A percentile compares a stretch with the other conserved stretches of the same genome.
Evolutionary conservation across 148 eudicot species (phyloP).

Genomic region (Vaccinium myrtillus): DNA sequence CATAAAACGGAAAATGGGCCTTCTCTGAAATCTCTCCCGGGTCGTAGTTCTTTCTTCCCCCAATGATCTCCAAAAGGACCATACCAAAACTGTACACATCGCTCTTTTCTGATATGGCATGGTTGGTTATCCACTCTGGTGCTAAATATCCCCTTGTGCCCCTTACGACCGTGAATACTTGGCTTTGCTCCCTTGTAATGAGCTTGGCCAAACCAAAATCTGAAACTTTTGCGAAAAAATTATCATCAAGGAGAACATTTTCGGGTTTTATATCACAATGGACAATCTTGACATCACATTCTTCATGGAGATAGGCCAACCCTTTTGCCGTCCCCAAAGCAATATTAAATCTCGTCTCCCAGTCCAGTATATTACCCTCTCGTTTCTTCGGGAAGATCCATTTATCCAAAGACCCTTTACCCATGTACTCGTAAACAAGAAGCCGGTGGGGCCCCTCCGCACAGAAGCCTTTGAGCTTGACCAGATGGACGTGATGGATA

Average conservation of each 20-base stretch:
- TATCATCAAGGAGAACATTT: slow-evolving; percentile 27
- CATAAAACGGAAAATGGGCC: slow-evolving; percentile 34
- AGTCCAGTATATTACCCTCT: slow-evolving; percentile 13
- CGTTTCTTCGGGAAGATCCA: slow-evolving; percentile 26
- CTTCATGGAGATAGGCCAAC: slow-evolving; percentile 33
- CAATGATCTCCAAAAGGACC: slow-evolving; percentile 34
- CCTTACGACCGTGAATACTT: slow-evolving; percentile 21
- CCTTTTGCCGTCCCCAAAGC: slow-evolving; percentile 35
- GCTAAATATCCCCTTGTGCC: slow-evolving; percentile 37
- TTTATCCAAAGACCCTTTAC: slow-evolving; percentile 29
- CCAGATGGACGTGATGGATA: slow-evolving; percentile 34
- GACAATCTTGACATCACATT: slow-evolving; percentile 34
- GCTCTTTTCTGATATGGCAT: slow-evolving; percentile 32
- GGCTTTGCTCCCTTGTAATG: slow-evolving; percentile 31
- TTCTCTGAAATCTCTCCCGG: slow-evolving; percentile 28
- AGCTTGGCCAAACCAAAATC: slow-evolving; percentile 34
- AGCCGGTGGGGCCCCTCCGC: slow-evolving; percentile 30
- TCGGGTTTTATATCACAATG: slow-evolving; percentile 31
- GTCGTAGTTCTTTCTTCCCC: slow-evolving; percentile 33
- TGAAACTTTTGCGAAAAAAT: slow-evolving; percentile 25
- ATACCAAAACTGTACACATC: slow-evolving; percentile 28
- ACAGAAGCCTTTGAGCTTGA: slow-evolving; percentile 36
- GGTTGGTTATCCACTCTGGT: slow-evolving; percentile 35
- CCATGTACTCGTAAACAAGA: slow-evolving; percentile 31
- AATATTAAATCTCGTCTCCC: slow-evolving; percentile 34